These are phyloP conservation scores for Skeletonema costatum DNA, from an alignment of 108 stramenopile genomes.

Conservation along the genomic window DNA sequence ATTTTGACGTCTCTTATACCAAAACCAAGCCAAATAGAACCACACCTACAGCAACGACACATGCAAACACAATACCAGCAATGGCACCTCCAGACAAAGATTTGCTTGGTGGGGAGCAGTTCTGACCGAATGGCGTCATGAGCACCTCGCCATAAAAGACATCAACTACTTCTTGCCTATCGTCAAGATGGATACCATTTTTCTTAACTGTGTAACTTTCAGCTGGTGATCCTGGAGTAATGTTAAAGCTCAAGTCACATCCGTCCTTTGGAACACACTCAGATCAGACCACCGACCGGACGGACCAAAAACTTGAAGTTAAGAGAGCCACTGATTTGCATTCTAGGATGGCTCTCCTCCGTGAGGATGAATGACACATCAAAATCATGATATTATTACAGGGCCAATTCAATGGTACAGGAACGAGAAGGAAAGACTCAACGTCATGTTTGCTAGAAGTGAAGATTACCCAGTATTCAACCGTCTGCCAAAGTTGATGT, in stretches of 20 bases:
- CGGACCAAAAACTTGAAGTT: no score
- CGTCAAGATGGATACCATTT: background rate
- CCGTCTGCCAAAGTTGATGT: slow-evolving; percentile 30
- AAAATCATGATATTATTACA: slow-evolving; percentile 17
- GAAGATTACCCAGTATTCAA: slow-evolving; percentile 23
- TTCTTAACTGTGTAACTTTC: background rate
- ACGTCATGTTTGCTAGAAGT: background rate
- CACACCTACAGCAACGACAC: background rate
- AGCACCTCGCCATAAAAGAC: background rate
- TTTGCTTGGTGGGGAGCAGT: background rate
- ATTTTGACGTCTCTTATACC: background rate
- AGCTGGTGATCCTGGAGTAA: background rate
- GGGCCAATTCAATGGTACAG: slow-evolving; percentile 16
- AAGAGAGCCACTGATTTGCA: slow-evolving; percentile 20
- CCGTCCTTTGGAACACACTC: background rate
- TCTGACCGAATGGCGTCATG: background rate
- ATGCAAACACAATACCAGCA: background rate
- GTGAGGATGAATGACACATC: background rate
- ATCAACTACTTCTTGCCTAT: background rate
- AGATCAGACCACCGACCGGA: no score
- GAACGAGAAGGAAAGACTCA: slow-evolving; percentile 8
- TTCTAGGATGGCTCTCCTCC: slow-evolving; percentile 29
- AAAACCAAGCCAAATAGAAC: background rate
- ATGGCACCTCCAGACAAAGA: background rate
- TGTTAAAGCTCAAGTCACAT: background rate